Evolutionary conservation across 768 basidiomycete species (phyloP), one percentile per base, ranked within the genome.

Genomic region (Boletus fagicola): DNA sequence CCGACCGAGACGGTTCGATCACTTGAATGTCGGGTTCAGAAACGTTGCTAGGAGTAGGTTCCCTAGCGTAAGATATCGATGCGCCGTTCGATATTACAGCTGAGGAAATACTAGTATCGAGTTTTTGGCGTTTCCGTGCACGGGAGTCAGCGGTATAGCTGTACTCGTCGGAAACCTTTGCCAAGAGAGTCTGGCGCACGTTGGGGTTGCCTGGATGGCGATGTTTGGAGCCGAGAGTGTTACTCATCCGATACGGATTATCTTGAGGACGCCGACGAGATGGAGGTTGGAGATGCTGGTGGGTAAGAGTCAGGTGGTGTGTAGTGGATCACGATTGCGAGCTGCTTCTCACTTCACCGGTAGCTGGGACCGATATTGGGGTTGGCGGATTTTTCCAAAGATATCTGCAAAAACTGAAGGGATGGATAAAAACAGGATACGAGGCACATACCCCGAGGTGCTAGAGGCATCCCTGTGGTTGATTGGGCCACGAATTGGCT

Each of bases 401-500:
- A 10, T 0, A 0, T 63, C 52, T 59, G 28, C 40, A 58, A 35
- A 48, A 38, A 24, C 51, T 65, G 56, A 61, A 44, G n/a, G 31
- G 22, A 51, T 44, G 36, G 43, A 49, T 30, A 46, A 31, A 33
- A 42, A 60, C 49, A 4, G 40, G 11, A 43, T 22, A 24, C n/a
- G 43, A 50, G n/a, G 18, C 5, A 58, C 69, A 61, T 56, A 67
- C 71, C 18, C 10, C 5, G 61, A 50, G 38, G 49, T 22, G 50
- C 46, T 55, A 15, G 73, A 72, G 45, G 70, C 73, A 44, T 73
- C 72, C 63, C 72, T 73, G 48, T 58, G 46, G 62, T 67, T 70
- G 49, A 49, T 46, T 54, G 66, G 62, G 4, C 36, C 53, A 38
- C 57, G 12, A 20, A 36, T n/a, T 3, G 59, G 46, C 15, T 57